Evolutionary conservation across 1,139 yeast genomes (phyloP).

Genomic region (Yamadazyma aaseri): DNA sequence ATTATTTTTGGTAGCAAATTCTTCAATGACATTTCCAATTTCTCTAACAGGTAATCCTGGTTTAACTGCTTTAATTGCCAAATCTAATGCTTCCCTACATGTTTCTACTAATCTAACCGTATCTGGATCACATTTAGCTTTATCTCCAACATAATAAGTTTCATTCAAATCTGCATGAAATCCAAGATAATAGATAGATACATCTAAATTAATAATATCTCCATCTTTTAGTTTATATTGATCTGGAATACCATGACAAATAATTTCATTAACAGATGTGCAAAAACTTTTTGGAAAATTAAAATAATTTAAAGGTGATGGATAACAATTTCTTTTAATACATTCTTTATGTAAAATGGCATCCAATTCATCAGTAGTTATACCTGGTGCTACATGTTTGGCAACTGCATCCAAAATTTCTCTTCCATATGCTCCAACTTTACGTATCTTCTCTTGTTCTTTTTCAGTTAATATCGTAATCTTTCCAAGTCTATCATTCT

Average conservation of each 20-base stretch:
- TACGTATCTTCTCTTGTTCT: constrained; percentile 71
- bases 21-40: constrained; percentile 85
- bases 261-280: constrained; percentile 90
- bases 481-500: constrained; percentile 65
- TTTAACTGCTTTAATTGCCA: constrained; percentile 79
- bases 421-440: constrained; percentile 74
- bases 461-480: constrained; percentile 62
- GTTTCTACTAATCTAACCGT: constrained; percentile 89
- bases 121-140: constrained; percentile 72
- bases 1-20: constrained; percentile 74
- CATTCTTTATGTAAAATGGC: constrained; percentile 84
- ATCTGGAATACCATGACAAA: constrained; percentile 98
- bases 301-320: constrained; percentile 93
- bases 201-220: constrained; percentile 90
- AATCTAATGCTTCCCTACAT: constrained; percentile 82
- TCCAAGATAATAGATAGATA: constrained; percentile 81
- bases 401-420: constrained; percentile 89
- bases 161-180: constrained; percentile 94
- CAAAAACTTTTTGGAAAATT: constrained; percentile 92
- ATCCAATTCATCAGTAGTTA: constrained; percentile 93
- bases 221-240: constrained; percentile 84
- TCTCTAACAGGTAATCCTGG: constrained; percentile 91
- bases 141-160: constrained; percentile 95
- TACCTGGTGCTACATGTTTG: constrained; percentile 77
- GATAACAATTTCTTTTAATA: constrained; percentile 85